Percentiles rank a stretch among this genome's conserved stretches.
phyloP scores from a whole-genome alignment of 192 early-diverging fungal genomes.

The Podila minutissima region DNA sequence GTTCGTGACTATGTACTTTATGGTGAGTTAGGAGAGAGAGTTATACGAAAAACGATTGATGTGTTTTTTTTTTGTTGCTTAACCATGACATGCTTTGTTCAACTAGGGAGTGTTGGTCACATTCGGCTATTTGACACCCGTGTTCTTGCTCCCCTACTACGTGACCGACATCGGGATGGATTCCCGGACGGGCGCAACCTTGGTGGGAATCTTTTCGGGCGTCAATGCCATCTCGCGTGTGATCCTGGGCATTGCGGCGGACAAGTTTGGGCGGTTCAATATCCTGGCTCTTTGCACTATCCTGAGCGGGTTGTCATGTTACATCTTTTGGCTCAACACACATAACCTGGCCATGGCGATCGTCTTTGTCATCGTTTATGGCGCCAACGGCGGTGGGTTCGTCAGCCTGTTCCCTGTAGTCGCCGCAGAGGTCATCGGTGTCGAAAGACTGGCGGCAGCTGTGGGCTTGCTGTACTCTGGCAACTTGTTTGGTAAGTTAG shows the following conservation, averaged over 20 bases:
- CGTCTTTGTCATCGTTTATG: slow-evolving; percentile 56
- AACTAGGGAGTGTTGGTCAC: slow-evolving; percentile 20
- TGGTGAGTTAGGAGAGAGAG: slow-evolving; percentile 20
- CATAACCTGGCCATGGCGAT: slow-evolving; percentile 27
- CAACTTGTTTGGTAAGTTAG: slow-evolving; percentile 48
- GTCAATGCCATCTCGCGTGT: slow-evolving; percentile 58
- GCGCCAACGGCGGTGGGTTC: slow-evolving; percentile 57
- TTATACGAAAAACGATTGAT: background rate
- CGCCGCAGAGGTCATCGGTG: slow-evolving; percentile 46
- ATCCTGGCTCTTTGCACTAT: slow-evolving; percentile 42
- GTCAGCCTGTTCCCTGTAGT: slow-evolving; percentile 48
- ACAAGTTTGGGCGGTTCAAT: slow-evolving; percentile 55
- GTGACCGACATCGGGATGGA: slow-evolving; percentile 27
- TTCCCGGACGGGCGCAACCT: slow-evolving; percentile 38
- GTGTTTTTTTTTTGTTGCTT: background rate
- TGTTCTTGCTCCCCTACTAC: slow-evolving; percentile 45
- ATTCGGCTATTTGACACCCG: slow-evolving; percentile 44
- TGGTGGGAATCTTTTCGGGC: slow-evolving; percentile 56
- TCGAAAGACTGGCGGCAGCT: slow-evolving; percentile 48
- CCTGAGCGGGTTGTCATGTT: slow-evolving; percentile 52
- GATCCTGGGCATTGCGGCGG: slow-evolving; percentile 48
- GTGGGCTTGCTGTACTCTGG: slow-evolving; percentile 54
- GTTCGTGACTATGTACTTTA: slow-evolving; percentile 50
- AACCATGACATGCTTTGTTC: no score
- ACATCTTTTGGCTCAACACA: slow-evolving; percentile 56